phyloP scores from a whole-genome alignment of 2,329 filamentous ascomycete species.

The Orbilia blumenaviensis region DNA sequence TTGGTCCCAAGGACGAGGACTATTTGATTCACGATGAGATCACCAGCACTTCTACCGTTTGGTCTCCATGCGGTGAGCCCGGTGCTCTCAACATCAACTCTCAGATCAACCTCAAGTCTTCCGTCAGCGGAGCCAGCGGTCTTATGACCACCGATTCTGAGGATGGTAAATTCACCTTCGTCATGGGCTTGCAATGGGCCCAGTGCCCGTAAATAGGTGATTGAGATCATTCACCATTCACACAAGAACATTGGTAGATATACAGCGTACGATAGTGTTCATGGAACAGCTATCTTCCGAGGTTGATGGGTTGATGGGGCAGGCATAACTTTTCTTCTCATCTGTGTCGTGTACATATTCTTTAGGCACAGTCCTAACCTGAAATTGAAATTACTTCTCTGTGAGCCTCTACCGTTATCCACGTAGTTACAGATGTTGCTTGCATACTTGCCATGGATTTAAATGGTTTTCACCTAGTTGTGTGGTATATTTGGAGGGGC shows the following conservation, averaged over 20 bases:
- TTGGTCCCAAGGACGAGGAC: slow-evolving; percentile 62
- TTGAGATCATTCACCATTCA: background rate
- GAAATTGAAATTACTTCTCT: background rate
- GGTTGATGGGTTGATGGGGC: background rate
- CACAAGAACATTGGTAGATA: no score
- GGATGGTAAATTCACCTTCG: slow-evolving; percentile 64
- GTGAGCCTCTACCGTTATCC: background rate
- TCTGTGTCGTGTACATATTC: background rate
- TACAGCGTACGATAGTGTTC: no score
- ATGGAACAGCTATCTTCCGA: no score
- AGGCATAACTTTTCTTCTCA: background rate
- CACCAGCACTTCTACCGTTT: slow-evolving; percentile 64
- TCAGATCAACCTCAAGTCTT: slow-evolving; percentile 62
- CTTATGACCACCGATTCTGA: slow-evolving; percentile 64
- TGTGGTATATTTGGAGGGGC: no score
- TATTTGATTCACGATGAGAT: slow-evolving; percentile 65
- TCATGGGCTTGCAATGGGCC: slow-evolving; percentile 63
- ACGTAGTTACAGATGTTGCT: no score
- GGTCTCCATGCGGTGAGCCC: slow-evolving; percentile 66
- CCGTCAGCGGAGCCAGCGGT: slow-evolving; percentile 59
- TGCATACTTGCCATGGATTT: no score
- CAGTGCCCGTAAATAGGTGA: slow-evolving; percentile 40
- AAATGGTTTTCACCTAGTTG: no score
- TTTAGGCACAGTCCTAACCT: background rate
- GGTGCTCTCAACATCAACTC: slow-evolving; percentile 68